Percentiles rank a stretch among this genome's conserved stretches.
phyloP scores from a whole-genome alignment of 2,329 filamentous ascomycete species.

The Trichoderma sp. region DNA sequence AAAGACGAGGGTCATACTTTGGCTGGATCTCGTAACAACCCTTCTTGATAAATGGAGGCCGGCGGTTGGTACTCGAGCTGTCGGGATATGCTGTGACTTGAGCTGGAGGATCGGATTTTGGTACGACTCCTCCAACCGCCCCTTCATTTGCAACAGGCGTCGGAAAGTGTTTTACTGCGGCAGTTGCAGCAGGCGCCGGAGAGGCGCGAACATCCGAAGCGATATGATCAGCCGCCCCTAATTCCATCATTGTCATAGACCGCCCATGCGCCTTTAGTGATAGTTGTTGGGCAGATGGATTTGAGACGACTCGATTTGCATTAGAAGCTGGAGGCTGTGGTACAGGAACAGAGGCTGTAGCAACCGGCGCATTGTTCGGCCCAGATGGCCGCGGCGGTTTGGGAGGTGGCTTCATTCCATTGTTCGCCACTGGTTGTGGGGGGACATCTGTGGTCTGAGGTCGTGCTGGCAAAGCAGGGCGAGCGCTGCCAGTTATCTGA shows the following conservation, averaged over 20 bases:
- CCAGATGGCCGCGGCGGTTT: constrained; percentile 46
- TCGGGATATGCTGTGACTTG: constrained; percentile 74
- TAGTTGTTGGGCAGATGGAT: constrained; percentile 33
- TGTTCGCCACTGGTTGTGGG: constrained; percentile 24
- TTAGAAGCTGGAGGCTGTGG: constrained; percentile 9
- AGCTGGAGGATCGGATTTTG: constrained; percentile 48
- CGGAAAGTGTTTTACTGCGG: constrained; percentile 22
- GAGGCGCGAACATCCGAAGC: constrained; percentile 29
- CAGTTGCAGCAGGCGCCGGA: constrained; percentile 26
- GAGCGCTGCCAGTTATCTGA: constrained; percentile 46
- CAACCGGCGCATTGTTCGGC: constrained; percentile 26
- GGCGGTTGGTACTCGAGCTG: constrained; percentile 77
- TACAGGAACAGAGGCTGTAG: constrained; percentile 24
- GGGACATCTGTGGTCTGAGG: constrained; percentile 39
- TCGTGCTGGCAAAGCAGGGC: constrained; percentile 53
- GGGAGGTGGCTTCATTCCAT: constrained; percentile 39
- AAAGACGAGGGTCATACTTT: constrained; percentile 81
- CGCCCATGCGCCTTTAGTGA: constrained; percentile 35
- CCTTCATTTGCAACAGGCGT: constrained; percentile 25
- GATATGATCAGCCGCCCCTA: constrained; percentile 30
- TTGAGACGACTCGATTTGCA: constrained; percentile 34
- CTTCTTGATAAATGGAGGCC: constrained; percentile 73
- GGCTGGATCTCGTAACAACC: constrained; percentile 76
- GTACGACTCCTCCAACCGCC: constrained; percentile 25
- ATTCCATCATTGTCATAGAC: constrained; percentile 42